These are phyloP conservation scores for Cyberlindnera euphorbiae DNA, from an alignment of 805 yeast species.

Conservation along the genomic window DNA sequence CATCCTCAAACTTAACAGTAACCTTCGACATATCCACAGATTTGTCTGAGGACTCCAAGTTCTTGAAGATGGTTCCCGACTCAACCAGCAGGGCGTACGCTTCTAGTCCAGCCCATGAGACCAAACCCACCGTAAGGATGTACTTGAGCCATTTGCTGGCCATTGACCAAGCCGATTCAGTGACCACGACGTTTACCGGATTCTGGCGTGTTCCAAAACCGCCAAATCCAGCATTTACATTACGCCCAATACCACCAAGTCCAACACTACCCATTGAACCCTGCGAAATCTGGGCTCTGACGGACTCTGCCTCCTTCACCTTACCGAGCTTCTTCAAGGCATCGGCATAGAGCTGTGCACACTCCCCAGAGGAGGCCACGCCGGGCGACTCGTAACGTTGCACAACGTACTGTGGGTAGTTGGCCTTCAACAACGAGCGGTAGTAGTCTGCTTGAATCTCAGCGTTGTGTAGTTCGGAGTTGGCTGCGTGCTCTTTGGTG, in stretches of 20 bases:
- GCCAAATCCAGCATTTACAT: constrained; percentile 25
- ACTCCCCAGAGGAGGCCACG: constrained; percentile 76
- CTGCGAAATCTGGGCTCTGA: constrained; percentile 37
- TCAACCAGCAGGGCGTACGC: constrained; percentile 79
- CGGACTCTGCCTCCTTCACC: constrained; percentile 66
- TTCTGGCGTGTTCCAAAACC: constrained; percentile 59
- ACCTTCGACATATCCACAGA: constrained; percentile 80
- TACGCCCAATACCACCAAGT: constrained; percentile 9
- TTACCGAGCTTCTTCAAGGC: constrained; percentile 80
- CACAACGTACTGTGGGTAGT: constrained; percentile 95
- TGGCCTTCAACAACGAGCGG: constrained; percentile 62
- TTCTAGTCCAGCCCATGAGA: constrained; percentile 77
- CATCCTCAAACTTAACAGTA: constrained; percentile 86
- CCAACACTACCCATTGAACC: constrained; percentile 19
- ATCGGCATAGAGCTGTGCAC: constrained; percentile 72
- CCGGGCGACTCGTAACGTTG: constrained; percentile 92
- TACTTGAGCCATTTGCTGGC: constrained; percentile 86
- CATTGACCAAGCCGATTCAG: constrained; percentile 76
- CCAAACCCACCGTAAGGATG: constrained; percentile 74
- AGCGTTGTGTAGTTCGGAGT: constrained; percentile 64
- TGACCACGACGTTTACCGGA: constrained; percentile 90
- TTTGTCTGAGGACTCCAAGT: constrained; percentile 67
- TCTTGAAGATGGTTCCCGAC: constrained; percentile 74
- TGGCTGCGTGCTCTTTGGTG: constrained; percentile 80
- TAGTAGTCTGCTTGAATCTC: constrained; percentile 80